phyloP scores from a whole-genome alignment of 1,284 basidiomycete genomes.

The Sphaerobolus stellatus region DNA sequence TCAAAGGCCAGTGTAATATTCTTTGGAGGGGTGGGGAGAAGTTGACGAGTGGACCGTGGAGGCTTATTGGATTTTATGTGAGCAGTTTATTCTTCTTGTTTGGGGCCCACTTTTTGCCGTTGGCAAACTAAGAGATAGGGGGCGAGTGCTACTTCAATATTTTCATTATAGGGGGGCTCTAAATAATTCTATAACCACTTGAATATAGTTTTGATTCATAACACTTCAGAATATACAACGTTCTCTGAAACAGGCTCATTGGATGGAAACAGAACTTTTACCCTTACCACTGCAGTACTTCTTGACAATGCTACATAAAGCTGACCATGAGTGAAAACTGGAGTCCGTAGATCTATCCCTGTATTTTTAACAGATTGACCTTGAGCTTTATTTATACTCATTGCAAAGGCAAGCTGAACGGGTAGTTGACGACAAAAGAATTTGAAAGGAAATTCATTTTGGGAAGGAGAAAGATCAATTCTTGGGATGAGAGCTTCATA shows the following conservation, averaged over 20 bases:
- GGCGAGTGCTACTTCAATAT: too few species aligned
- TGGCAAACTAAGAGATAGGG: too few species aligned
- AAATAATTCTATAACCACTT: too few species aligned
- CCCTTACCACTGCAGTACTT: slow-evolving; percentile 24
- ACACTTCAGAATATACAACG: slow-evolving; percentile 15
- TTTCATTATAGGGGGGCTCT: too few species aligned
- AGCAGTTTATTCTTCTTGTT: neutral
- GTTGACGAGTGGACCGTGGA: too few species aligned
- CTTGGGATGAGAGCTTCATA: slow-evolving; percentile 31
- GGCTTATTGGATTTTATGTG: too few species aligned
- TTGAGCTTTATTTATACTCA: slow-evolving; percentile 46
- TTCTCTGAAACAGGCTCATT: slow-evolving; percentile 5
- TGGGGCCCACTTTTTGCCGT: too few species aligned
- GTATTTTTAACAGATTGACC: slow-evolving; percentile 39
- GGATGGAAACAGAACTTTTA: slow-evolving; percentile 30
- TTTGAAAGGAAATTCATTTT: slow-evolving; percentile 24
- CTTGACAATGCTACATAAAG: slow-evolving; percentile 44
- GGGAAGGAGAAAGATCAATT: slow-evolving; percentile 25
- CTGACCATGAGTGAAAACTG: slow-evolving; percentile 44
- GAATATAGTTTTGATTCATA: too few species aligned
- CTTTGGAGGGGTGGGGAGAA: too few species aligned
- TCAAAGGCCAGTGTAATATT: too few species aligned
- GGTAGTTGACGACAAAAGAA: slow-evolving; percentile 38
- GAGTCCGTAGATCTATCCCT: slow-evolving; percentile 32
- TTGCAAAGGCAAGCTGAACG: slow-evolving; percentile 39